Evolutionary conservation across 1,284 basidiomycete genomes (phyloP), one percentile per base, ranked within the genome.

Genomic region (Marasmius fiardii): DNA sequence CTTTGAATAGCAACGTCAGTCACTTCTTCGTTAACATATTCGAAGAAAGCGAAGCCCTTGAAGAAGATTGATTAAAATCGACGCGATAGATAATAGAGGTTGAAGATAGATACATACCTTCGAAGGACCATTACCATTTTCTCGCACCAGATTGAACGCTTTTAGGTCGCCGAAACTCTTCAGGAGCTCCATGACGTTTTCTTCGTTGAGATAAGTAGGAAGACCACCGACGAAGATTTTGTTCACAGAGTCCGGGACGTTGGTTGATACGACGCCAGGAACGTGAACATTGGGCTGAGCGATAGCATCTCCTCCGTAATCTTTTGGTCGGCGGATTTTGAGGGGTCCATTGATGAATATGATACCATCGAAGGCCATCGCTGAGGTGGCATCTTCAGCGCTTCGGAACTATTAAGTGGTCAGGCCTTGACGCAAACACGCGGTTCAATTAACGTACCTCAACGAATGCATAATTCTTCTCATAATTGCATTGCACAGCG

Each of bases 171-270:
- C 97, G 68, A 99, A 99, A 66, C 90, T 92, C 78, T 95, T 97
- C 59, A 99, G 79, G 37, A 99, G 72, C 71, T 99, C 97, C 84
- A 95, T 93, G 54, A 99, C 95, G 74, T 99, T 95, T 64, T 98
- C 96, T 71, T 98, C 95, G 63, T 92, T 93, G 37, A 99, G 83
- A 71, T 98, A 98, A 18, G 91, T 85, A 16, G 97, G 97, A 53
- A 99, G 76, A 55, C 95, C 96, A 52, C 97, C 97, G 59, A 99
- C 90, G 65, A 98, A 99, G 59, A 99, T 83, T 78, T 99, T 99
- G 83, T 98, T 95, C 68, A 92, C 90, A 37, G 94, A 94, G 71
- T 99, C 97, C 20, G 95, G 94, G 14, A 98, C 94, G 62, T 93
- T 96, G 47, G 93, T 95, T n/a, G 92, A 95, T 35, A 98, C 91